phyloP scores from a whole-genome alignment of 2,329 filamentous ascomycete species.

The Colletotrichum trifolii region DNA sequence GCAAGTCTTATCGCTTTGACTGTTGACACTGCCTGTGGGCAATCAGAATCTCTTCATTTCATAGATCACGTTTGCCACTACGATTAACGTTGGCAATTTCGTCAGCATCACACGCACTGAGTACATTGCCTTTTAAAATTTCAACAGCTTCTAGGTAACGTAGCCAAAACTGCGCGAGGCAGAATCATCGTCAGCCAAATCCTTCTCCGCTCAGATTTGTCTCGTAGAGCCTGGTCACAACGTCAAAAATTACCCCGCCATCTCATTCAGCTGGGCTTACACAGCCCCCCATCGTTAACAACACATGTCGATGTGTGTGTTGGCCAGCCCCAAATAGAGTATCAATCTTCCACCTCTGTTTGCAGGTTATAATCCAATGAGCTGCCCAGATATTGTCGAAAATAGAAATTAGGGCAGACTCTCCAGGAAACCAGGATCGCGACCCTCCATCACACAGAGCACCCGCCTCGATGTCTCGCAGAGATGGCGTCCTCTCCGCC shows the following conservation, averaged over 20 bases:
- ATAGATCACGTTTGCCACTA: no score
- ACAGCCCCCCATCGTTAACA: background rate
- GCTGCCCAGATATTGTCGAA: constrained; percentile 5
- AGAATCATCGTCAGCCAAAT: no score
- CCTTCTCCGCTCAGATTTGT: no score
- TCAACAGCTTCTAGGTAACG: no score
- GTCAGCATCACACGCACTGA: no score
- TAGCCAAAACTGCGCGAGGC: no score
- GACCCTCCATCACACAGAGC: background rate
- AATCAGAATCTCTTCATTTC: no score
- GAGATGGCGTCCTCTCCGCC: background rate
- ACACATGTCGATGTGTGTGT: background rate
- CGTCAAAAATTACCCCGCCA: background rate
- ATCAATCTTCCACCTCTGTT: background rate
- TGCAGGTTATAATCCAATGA: background rate
- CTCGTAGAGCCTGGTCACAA: background rate
- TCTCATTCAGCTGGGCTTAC: constrained; percentile 5
- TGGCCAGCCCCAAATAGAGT: no score
- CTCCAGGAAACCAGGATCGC: background rate
- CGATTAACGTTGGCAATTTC: no score
- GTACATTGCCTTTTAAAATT: no score
- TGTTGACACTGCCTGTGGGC: no score
- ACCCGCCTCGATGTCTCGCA: constrained; percentile 9
- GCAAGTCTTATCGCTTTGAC: no score
- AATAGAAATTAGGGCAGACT: background rate